Base-by-base conservation (phyloP, 257 asterid genomes). In the Solanum chaucha region DNA sequence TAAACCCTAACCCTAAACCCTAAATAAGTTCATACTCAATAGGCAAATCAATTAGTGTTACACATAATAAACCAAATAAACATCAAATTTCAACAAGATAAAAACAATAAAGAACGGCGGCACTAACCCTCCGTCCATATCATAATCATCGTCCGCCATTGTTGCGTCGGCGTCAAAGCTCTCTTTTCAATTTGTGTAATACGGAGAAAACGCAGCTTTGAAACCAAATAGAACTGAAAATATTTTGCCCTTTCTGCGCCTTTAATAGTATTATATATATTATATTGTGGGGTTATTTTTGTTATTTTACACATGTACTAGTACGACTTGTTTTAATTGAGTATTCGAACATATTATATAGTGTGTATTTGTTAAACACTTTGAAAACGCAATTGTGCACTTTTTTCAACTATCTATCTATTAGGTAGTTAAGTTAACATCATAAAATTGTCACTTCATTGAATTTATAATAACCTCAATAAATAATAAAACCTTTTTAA, bases 91-190 rank as follows among this genome's bases (percentile, higher is more conserved):
- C 8, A 38, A 9, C 32, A 26, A 26, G 24, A 24, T 9, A 34
- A 51, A 34, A 75, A 7, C 22, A 48, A 5, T 14, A 41, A 67
- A 12, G 1, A 5, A 38, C 17, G 19, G 30, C 30, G 82, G 5
- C 10, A 90, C 91, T 24, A 77, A 96, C 98, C 90, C 95, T 90
- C 94, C 96, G 88, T 94, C 98, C 95, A 96, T 94, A 13, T 96
- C 98, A 86, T 90, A 96, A 41, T 96, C 98, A n/a, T 96, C 98
- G 93, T 96, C 98, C 17, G 98, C 98, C 98, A 96, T 96, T 89
- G 82, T 87, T 82, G 64, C 10, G 64, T 19, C 24, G 64, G 64
- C 64, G 64, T 55, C 64, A 6, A 55, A 19, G 64, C 64, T 55
- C n/a, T 55, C 24, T 19, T 19, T 17, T 55, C 64, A 55, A 19